Percentiles rank a stretch among this genome's conserved stretches.
These are phyloP conservation scores for Hypoxylon sp. DNA, from an alignment of 2,329 filamentous ascomycete species.

Conservation along the genomic window DNA sequence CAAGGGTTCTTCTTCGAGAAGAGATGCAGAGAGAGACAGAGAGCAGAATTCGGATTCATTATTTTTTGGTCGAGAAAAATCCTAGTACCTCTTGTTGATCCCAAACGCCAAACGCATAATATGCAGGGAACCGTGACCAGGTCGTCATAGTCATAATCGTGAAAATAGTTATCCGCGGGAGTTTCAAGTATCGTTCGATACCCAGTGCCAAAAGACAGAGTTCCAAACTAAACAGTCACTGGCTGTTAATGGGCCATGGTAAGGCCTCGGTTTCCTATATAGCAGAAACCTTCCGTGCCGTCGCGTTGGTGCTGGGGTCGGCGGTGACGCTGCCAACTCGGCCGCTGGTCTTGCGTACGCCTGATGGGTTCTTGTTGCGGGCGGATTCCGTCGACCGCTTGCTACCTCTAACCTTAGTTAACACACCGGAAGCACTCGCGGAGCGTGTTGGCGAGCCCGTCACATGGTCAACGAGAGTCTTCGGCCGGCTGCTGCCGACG, in stretches of 20 bases:
- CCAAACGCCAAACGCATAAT: constrained; percentile 61
- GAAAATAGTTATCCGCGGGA: constrained; percentile 48
- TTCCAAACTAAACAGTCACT: constrained; percentile 41
- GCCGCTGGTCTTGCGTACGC: constrained; percentile 76
- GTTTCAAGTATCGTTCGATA: constrained; percentile 48
- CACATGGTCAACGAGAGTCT: constrained; percentile 68
- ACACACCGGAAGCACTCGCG: constrained; percentile 67
- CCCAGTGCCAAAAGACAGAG: constrained; percentile 44
- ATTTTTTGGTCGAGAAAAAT: constrained; percentile 25
- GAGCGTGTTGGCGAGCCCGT: constrained; percentile 62
- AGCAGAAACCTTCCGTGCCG: constrained; percentile 69
- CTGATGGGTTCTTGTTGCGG: constrained; percentile 66
- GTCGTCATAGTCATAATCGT: constrained; percentile 63
- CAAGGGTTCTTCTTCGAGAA: constrained; percentile 10
- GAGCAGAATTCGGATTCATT: constrained; percentile 34
- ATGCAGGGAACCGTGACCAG: constrained; percentile 61
- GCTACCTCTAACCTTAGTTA: constrained; percentile 77
- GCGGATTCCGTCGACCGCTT: constrained; percentile 68
- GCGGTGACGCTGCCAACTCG: constrained; percentile 72
- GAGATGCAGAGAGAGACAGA: constrained; percentile 20
- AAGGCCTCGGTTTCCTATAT: constrained; percentile 53
- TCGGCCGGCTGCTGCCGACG: constrained; percentile 72
- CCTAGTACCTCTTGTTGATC: constrained; percentile 44
- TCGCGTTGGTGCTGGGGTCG: constrained; percentile 61
- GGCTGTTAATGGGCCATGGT: constrained; percentile 34